These are phyloP conservation scores for Rhizopogon parksii DNA, from an alignment of 1,284 basidiomycete species.

Conservation along the genomic window DNA sequence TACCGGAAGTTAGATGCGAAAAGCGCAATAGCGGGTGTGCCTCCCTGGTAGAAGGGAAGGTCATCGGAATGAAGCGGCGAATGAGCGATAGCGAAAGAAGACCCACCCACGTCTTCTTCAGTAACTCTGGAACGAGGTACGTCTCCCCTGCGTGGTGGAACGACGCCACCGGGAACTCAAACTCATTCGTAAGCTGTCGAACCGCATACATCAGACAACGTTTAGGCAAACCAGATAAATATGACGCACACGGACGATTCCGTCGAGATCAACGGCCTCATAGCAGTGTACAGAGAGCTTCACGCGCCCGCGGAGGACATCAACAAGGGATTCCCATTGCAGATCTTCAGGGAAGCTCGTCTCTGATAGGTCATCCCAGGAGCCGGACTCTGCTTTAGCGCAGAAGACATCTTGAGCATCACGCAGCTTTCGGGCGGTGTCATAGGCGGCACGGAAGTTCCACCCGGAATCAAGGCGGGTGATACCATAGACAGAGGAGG, in stretches of 20 bases:
- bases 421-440: slow-evolving; percentile 65
- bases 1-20: slow-evolving; percentile 56
- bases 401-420: slow-evolving; percentile 61
- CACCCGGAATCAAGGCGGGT: slow-evolving; percentile 59
- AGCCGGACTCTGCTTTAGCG: slow-evolving; percentile 32
- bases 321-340: slow-evolving; percentile 60
- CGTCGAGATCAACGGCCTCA: slow-evolving; percentile 52
- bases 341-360: slow-evolving; percentile 48
- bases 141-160: slow-evolving; percentile 77
- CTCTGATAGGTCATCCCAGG: slow-evolving; percentile 41
- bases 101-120: slow-evolving; percentile 53
- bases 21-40: slow-evolving; percentile 52
- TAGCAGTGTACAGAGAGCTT: slow-evolving; percentile 54
- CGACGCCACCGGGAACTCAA: slow-evolving; percentile 60
- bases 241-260: slow-evolving; percentile 37
- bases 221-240: slow-evolving; percentile 3
- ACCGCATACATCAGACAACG: slow-evolving; percentile 13
- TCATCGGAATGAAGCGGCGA: slow-evolving; percentile 3
- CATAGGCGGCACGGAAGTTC: slow-evolving; percentile 54
- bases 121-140: slow-evolving; percentile 65
- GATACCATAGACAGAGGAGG: slow-evolving; percentile 25
- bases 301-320: slow-evolving; percentile 53
- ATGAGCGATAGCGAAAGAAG: background rate
- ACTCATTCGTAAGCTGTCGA: slow-evolving; percentile 65
- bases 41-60: slow-evolving; percentile 25